phyloP scores from a whole-genome alignment of 768 basidiomycete genomes.

The Boletus coccyginus region DNA sequence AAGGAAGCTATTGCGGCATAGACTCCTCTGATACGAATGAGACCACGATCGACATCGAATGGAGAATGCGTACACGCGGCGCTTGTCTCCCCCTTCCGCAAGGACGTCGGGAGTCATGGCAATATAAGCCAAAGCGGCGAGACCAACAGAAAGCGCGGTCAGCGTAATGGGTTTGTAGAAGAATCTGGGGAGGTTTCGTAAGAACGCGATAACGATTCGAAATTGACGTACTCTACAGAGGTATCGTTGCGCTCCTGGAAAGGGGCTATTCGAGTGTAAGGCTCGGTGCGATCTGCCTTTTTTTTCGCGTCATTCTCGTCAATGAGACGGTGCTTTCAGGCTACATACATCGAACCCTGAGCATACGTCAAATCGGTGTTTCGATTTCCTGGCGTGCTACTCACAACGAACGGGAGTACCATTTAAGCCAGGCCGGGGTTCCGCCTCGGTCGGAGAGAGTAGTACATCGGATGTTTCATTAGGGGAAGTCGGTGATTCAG shows the following conservation, averaged over 20 bases:
- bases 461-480: slow-evolving; percentile 63
- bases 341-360: slow-evolving; percentile 82
- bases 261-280: slow-evolving; percentile 79
- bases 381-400: slow-evolving; percentile 30
- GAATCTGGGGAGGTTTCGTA: slow-evolving; percentile 50
- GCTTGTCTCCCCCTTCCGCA: slow-evolving; percentile 78
- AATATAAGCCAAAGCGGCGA: slow-evolving; percentile 72
- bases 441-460: slow-evolving; percentile 48
- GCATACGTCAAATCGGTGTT: slow-evolving; percentile 9
- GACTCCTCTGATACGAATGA: slow-evolving; percentile 51
- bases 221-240: slow-evolving; percentile 64
- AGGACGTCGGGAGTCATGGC: slow-evolving; percentile 84
- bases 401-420: slow-evolving; percentile 80
- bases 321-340: slow-evolving; percentile 2
- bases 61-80: slow-evolving; percentile 59
- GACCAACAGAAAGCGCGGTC: slow-evolving; percentile 63
- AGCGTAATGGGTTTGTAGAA: slow-evolving; percentile 85
- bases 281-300: slow-evolving; percentile 79
- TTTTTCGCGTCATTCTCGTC: slow-evolving; percentile 14
- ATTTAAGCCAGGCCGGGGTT: slow-evolving; percentile 71
- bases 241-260: slow-evolving; percentile 85
- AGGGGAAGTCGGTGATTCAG: slow-evolving; percentile 37
- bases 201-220: not conserved
- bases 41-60: slow-evolving; percentile 7
- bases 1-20: slow-evolving; percentile 76